phyloP scores from a whole-genome alignment of 805 yeast species.

The Nakazawaea ernobii region DNA sequence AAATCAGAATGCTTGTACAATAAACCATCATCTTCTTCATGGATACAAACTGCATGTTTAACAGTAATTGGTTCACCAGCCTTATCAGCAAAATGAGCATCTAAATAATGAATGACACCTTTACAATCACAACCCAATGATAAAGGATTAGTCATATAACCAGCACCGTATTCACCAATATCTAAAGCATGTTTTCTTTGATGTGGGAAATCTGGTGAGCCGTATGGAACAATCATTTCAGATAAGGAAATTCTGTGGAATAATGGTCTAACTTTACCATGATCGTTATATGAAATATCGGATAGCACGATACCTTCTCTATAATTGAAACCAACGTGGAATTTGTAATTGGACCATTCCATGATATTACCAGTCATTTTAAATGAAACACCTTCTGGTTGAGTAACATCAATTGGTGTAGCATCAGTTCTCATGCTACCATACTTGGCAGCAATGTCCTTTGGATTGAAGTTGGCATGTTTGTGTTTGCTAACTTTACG shows the following conservation, averaged over 20 bases:
- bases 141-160: conserved; percentile 76
- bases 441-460: conserved; percentile 52
- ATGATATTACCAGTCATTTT: conserved; percentile 62
- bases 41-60: conserved; percentile 76
- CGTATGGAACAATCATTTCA: conserved; percentile 86
- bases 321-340: conserved; percentile 81
- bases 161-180: conserved; percentile 86
- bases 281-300: conserved; percentile 70
- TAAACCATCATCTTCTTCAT: conserved; percentile 81
- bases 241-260: conserved; percentile 75
- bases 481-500: conserved; percentile 63
- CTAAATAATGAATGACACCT: conserved; percentile 78
- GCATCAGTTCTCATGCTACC: conserved; percentile 60
- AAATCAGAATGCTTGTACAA: conserved; percentile 79
- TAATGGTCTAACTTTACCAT: conserved; percentile 64
- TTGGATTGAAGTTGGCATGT: conserved; percentile 67
- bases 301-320: conserved; percentile 79
- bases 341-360: conserved; percentile 71
- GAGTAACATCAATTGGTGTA: conserved; percentile 65
- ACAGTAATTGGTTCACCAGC: conserved; percentile 65
- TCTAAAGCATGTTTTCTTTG: conserved; percentile 84
- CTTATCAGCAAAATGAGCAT: conserved; percentile 68
- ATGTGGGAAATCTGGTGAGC: conserved; percentile 73
- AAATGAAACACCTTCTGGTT: conserved; percentile 81
- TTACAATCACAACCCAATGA: conserved; percentile 81